Base-by-base conservation (phyloP, 2,329 filamentous ascomycete species). In the Verruconis gallopava region DNA sequence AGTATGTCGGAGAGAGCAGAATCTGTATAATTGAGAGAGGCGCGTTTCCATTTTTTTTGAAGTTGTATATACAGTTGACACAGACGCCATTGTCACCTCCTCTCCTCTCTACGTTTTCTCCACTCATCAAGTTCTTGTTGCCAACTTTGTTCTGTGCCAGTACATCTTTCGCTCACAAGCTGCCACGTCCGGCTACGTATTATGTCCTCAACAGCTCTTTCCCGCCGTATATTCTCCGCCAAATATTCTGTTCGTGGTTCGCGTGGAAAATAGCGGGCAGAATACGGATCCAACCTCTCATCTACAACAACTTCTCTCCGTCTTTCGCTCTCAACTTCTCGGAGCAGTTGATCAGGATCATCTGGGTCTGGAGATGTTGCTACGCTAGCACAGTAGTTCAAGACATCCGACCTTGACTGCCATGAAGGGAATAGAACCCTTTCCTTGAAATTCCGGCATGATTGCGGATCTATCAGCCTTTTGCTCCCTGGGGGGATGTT, bases 261-360 rank as follows among this genome's bases (percentile, higher is more conserved):
- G 40, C 69, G 65, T 0, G 83, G 78, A 51, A 89, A 89, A 58
- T 85, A 93, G 18, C 89, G 69, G 4, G 70, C 81, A 6, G 82
- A 88, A 57, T 98, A 98, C 2, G 91, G 91, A 64, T 98, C 91
- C 45, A 95, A 59, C 43, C 91, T 69, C 63, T 96, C 91, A 57
- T 96, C 76, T 3, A 96, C 78, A 0, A 89, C 69, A 40, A 77
- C 69, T 53, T 89, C 80, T 37, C 79, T 70, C 48, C 82, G 77
- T 51, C 68, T 75, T 44, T 77, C 73, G 41, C 76, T 75, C 60
- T 93, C 82, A 1, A 77, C 68, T 52, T 85, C 72, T 42, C 83
- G 68, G 14, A 82, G 53, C 1, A 82, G 65, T 19, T 77, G 69
- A 44, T 89, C 83, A 1, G 88, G 88, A 51, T 95, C 88, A 46